Conservation (phyloP, 108 stramenopile species). For the Cyclotella kingstonii region DNA sequence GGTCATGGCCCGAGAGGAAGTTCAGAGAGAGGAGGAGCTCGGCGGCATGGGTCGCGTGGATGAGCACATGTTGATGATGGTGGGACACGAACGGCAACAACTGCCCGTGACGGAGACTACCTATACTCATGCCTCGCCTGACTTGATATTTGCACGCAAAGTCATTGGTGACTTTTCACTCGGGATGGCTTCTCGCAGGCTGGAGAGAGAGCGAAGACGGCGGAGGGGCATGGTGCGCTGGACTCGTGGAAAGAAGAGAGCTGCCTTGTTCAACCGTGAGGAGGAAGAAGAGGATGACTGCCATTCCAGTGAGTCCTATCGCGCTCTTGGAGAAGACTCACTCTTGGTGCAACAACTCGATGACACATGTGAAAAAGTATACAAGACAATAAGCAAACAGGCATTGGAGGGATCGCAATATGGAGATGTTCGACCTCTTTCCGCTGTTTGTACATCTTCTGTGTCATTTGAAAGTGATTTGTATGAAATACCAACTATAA, state of each 20-base stretch:
- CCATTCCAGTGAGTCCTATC: conserved; percentile 17
- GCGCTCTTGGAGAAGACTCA: conserved; percentile 26
- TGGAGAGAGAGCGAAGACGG: conserved; percentile 67
- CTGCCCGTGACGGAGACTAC: conserved; percentile 73
- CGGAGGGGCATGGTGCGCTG: conserved; percentile 54
- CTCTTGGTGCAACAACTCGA: conserved; percentile 51
- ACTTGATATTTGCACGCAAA: conserved; percentile 77
- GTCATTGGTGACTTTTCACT: conserved; percentile 75
- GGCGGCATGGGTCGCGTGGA: conserved; percentile 21
- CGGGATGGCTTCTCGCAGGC: conserved; percentile 57
- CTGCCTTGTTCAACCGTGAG: conserved; percentile 35
- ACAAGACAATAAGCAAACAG: conserved; percentile 54
- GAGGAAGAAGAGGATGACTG: conserved; percentile 41
- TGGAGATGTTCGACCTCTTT: conserved; percentile 71
- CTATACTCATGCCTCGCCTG: conserved; percentile 82
- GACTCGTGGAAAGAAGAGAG: conserved; percentile 42
- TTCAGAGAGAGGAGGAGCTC: conserved; percentile 46
- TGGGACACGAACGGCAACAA: conserved; percentile 5
- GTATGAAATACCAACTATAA: conserved; percentile 48
- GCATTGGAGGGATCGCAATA: conserved; percentile 84
- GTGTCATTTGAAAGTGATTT: conserved; percentile 29
- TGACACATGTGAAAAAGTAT: conserved; percentile 50
- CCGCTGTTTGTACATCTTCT: conserved; percentile 54
- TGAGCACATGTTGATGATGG: conserved; percentile 26
- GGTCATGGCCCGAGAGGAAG: conserved; percentile 60